phyloP scores from a whole-genome alignment of 768 basidiomycete species.

The Pisolithus marmoratus region DNA sequence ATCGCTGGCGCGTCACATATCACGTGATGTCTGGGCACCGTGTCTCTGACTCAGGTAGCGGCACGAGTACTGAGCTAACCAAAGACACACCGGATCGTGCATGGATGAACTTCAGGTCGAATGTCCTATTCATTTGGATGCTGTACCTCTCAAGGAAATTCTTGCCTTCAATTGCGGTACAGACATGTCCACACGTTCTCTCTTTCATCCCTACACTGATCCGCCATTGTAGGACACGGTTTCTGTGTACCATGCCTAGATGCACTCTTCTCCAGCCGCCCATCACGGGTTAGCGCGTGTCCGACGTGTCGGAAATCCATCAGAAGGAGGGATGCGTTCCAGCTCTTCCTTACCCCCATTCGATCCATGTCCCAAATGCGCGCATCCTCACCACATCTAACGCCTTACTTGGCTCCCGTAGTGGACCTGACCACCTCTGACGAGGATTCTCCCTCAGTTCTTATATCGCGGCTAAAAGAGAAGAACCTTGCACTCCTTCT shows the following conservation, averaged over 20 bases:
- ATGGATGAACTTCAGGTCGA: constrained; percentile 22
- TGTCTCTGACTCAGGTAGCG: too few species aligned
- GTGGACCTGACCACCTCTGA: constrained; percentile 1
- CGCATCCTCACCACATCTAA: not conserved
- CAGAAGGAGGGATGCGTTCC: constrained; percentile 20
- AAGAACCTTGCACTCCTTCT: not conserved
- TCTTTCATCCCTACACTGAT: constrained; percentile 1
- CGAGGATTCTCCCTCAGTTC: not conserved
- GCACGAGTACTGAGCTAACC: too few species aligned
- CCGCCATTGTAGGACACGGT: constrained; percentile 23
- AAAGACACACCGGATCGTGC: not conserved
- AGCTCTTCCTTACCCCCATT: constrained; percentile 21
- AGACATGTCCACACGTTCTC: not conserved
- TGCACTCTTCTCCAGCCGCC: constrained; percentile 12
- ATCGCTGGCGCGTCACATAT: too few species aligned
- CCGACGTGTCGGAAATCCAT: constrained; percentile 28
- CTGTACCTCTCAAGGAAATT: constrained; percentile 21
- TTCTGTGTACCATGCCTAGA: constrained; percentile 26
- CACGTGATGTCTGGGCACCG: too few species aligned
- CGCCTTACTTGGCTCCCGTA: not conserved
- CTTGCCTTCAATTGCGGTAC: constrained; percentile 28
- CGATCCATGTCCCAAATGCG: constrained; percentile 7
- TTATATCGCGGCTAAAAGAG: constrained; percentile 1
- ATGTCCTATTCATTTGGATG: constrained; percentile 28
- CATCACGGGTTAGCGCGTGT: constrained; percentile 10